phyloP scores from a whole-genome alignment of 148 eudicot species.

The Gaultheria prostrata region DNA sequence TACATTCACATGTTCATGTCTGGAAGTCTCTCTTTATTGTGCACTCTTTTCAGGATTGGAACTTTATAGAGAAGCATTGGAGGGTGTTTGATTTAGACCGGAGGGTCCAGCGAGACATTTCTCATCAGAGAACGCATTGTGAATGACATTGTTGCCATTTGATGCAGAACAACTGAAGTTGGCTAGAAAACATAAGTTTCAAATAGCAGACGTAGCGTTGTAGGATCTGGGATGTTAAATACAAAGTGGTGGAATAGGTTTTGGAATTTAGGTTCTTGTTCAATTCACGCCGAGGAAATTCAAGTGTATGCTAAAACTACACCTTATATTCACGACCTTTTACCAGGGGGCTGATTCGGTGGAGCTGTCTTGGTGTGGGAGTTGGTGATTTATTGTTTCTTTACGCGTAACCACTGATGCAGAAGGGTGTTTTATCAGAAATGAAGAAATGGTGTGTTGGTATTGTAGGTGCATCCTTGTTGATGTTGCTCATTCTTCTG shows the following conservation, averaged over 20 bases:
- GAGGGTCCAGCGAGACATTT: neutral
- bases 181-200: neutral
- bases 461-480: slow-evolving; percentile 50
- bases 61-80: neutral
- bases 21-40: neutral
- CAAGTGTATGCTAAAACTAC: neutral
- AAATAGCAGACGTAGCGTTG: neutral
- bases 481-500: slow-evolving; percentile 62
- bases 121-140: neutral
- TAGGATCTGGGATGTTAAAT: neutral
- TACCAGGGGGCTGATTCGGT: neutral
- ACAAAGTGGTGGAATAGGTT: neutral
- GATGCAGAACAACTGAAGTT: neutral
- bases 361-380: neutral
- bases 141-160: neutral
- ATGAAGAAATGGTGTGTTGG: slow-evolving; percentile 88
- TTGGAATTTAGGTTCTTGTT: neutral
- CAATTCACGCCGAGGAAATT: neutral
- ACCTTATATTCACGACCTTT: neutral
- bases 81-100: slow-evolving; percentile 7
- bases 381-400: neutral
- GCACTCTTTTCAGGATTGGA: slow-evolving; percentile 4
- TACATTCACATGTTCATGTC: neutral
- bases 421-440: slow-evolving; percentile 31
- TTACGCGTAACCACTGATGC: neutral